Conservation (phyloP, 495 filamentous ascomycete genomes). For the Trichoderma asperelloides region DNA sequence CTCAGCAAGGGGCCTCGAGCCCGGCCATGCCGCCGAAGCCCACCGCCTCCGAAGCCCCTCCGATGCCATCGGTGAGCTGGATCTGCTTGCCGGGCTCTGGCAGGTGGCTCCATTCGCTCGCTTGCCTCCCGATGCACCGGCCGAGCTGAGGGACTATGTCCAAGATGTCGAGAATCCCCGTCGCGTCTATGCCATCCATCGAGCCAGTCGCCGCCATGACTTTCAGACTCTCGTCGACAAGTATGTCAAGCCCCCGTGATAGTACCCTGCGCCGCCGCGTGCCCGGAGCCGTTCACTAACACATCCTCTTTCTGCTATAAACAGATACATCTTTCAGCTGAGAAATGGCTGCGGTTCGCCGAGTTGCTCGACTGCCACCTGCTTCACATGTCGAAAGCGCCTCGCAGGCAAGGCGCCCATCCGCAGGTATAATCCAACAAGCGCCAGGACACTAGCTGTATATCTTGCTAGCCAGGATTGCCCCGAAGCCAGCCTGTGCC, state of each 20-base stretch:
- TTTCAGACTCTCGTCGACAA: conserved; percentile 47
- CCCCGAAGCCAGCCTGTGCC: conserved; percentile 65
- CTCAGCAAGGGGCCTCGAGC: conserved; percentile 3
- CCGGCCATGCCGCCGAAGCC: conserved; percentile 6
- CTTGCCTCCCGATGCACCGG: conserved; percentile 42
- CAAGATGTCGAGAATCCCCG: conserved; percentile 44
- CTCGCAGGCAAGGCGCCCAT: conserved; percentile 55
- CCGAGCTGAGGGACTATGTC: conserved; percentile 39
- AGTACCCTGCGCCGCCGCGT: neutral
- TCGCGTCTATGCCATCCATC: conserved; percentile 42
- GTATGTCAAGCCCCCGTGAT: conserved; percentile 23
- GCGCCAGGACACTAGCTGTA: conserved; percentile 68
- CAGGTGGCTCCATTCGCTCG: conserved; percentile 40
- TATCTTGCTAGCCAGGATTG: conserved; percentile 74
- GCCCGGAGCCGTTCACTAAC: neutral
- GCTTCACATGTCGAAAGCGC: conserved; percentile 66
- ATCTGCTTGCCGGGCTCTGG: conserved; percentile 41
- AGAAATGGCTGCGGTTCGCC: conserved; percentile 66
- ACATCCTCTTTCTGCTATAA: neutral
- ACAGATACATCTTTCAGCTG: conserved; percentile 76
- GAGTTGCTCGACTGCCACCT: conserved; percentile 67
- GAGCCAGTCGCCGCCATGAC: conserved; percentile 41
- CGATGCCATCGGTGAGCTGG: conserved; percentile 16
- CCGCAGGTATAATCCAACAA: conserved; percentile 59
- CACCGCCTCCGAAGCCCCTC: conserved; percentile 11